These are phyloP conservation scores for Medicago arabica DNA, from an alignment of 306 rosid genomes.

Conservation along the genomic window DNA sequence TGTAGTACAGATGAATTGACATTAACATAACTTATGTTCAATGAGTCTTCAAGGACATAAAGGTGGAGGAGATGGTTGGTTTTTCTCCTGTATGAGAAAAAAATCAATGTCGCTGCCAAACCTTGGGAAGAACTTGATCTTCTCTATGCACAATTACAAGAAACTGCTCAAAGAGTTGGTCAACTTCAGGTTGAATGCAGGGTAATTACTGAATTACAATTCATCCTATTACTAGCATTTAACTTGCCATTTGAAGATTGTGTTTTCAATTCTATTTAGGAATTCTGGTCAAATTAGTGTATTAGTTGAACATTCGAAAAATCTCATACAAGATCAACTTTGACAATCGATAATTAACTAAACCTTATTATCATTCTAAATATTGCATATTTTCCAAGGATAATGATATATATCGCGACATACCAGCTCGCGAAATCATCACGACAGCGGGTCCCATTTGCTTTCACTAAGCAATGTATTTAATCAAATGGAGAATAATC, in stretches of 20 bases:
- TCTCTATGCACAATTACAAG: conserved; percentile 41
- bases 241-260: conserved; percentile 1
- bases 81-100: conserved; percentile 88
- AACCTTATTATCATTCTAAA: too few species aligned
- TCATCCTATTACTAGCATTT: not conserved
- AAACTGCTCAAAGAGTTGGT: conserved; percentile 67
- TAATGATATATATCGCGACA: too few species aligned
- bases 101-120: conserved; percentile 46
- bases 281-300: too few species aligned
- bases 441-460: too few species aligned
- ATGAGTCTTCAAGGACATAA: conserved; percentile 84
- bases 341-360: too few species aligned
- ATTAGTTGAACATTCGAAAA: too few species aligned
- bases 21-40: conserved; percentile 85
- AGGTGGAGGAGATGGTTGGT: conserved; percentile 75
- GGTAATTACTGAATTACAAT: conserved; percentile 54
- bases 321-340: too few species aligned
- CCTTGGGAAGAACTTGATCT: conserved; percentile 74
- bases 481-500: too few species aligned
- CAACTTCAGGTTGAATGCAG: conserved; percentile 78
- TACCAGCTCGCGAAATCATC: too few species aligned
- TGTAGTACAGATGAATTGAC: conserved; percentile 44
- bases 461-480: too few species aligned
- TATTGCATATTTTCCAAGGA: too few species aligned
- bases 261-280: too few species aligned